phyloP scores from a whole-genome alignment of 768 basidiomycete genomes.

The Hygrocybe punicea region DNA sequence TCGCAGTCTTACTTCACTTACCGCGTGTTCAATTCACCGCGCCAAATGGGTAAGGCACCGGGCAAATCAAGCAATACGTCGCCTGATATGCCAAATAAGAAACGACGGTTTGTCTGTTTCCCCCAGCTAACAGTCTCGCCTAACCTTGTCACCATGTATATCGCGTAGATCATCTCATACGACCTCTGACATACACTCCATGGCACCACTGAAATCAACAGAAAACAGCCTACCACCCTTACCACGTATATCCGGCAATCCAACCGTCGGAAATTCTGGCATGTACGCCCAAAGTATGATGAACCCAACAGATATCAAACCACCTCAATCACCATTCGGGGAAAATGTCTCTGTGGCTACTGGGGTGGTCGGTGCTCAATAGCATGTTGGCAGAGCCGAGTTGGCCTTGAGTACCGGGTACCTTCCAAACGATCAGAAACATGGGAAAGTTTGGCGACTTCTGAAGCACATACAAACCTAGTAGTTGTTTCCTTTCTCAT shows the following conservation, averaged over 20 bases:
- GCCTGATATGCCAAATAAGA: constrained; percentile 75
- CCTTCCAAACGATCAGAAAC: background rate
- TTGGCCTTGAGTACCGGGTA: too few relatives aligned
- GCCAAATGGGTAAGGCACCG: constrained; percentile 44
- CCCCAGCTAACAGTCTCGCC: constrained; percentile 20
- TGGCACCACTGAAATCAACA: constrained; percentile 34
- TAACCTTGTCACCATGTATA: constrained; percentile 27
- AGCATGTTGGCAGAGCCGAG: constrained; percentile 10
- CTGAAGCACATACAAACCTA: constrained; percentile 18
- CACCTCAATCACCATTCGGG: constrained; percentile 58
- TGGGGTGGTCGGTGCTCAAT: constrained; percentile 41
- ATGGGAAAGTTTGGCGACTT: constrained; percentile 1
- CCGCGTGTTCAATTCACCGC: background rate
- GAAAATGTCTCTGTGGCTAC: constrained; percentile 59
- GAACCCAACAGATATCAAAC: constrained; percentile 50
- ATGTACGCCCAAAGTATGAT: constrained; percentile 35
- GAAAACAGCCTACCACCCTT: constrained; percentile 36
- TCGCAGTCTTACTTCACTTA: background rate
- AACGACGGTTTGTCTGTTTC: constrained; percentile 64
- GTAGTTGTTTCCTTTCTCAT: constrained; percentile 44
- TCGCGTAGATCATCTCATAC: constrained; percentile 47
- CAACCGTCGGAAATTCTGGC: constrained; percentile 35
- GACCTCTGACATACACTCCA: constrained; percentile 27
- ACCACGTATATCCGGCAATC: constrained; percentile 28
- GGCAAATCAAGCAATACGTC: constrained; percentile 61